These are phyloP conservation scores for Populus deltoides DNA, from an alignment of 345 rosid genomes.

Conservation along the genomic window DNA sequence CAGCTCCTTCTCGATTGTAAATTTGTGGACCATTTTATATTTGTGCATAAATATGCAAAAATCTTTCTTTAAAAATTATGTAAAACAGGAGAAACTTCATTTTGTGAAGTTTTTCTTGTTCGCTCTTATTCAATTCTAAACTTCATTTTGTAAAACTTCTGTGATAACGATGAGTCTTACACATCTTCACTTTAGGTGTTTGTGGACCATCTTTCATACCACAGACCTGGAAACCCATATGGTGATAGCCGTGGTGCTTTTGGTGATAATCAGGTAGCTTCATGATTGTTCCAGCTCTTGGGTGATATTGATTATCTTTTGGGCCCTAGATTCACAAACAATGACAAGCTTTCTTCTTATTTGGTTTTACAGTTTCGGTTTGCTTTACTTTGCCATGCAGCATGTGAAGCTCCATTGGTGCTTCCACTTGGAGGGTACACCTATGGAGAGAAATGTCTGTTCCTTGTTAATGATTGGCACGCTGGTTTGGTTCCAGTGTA, in stretches of 20 bases:
- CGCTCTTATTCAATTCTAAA: conserved; percentile 4
- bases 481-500: conserved; percentile 95
- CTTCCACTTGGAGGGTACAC: conserved; percentile 90
- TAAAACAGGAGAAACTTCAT: neutral
- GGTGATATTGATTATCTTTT: neutral
- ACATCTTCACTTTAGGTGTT: conserved; percentile 53
- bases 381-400: conserved; percentile 90
- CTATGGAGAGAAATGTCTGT: conserved; percentile 87
- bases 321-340: conserved; percentile 1
- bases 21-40: neutral
- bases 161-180: conserved; percentile 1
- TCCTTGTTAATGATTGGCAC: conserved; percentile 98
- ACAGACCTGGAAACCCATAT: conserved; percentile 89
- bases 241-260: conserved; percentile 85
- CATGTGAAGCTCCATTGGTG: conserved; percentile 95
- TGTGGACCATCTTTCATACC: conserved; percentile 79
- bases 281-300: conserved; percentile 2
- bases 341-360: conserved; percentile 28
- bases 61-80: neutral
- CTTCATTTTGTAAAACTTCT: neutral
- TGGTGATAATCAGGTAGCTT: conserved; percentile 83
- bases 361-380: conserved; percentile 81
- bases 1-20: neutral
- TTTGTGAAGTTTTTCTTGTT: neutral
- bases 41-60: neutral